Conservation (phyloP, 108 stramenopile species). For the Poteriospumella lacustris region DNA sequence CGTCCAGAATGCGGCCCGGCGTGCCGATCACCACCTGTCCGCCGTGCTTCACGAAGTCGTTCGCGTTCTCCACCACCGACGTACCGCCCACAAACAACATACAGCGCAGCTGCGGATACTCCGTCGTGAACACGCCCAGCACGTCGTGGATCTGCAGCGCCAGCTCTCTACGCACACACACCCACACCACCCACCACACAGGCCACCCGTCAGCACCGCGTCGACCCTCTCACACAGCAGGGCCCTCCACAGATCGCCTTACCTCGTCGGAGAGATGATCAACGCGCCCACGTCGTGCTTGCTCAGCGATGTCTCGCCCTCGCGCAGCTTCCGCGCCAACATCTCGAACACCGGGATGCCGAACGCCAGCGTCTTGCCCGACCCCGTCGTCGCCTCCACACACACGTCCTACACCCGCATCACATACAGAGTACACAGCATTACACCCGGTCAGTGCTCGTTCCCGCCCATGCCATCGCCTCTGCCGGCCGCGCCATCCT, state of each 20-base stretch:
- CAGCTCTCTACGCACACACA: constrained; percentile 42
- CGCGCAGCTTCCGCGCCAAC: constrained; percentile 49
- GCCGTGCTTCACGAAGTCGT: constrained; percentile 58
- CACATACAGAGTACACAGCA: too few species aligned
- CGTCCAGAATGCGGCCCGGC: constrained; percentile 87
- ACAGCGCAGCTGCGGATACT: not conserved
- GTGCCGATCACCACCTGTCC: constrained; percentile 87
- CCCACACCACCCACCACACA: too few species aligned
- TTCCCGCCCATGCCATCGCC: not conserved
- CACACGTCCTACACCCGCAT: constrained; percentile 72
- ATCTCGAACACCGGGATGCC: constrained; percentile 84
- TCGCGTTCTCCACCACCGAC: constrained; percentile 68
- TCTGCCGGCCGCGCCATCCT: not conserved
- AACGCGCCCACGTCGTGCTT: constrained; percentile 44
- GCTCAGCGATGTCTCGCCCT: not conserved
- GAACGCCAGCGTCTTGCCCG: constrained; percentile 96
- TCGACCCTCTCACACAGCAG: too few species aligned
- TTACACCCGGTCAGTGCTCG: not conserved
- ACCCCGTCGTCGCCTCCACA: constrained; percentile 92
- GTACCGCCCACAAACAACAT: constrained; percentile 53
- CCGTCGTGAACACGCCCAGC: constrained; percentile 30
- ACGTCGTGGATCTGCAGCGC: constrained; percentile 54
- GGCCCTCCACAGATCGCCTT: not conserved
- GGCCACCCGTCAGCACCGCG: too few species aligned
- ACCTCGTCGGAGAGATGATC: constrained; percentile 56